Conservation (phyloP, 139 green algal genomes). For the Chlorella sorokiniana region DNA sequence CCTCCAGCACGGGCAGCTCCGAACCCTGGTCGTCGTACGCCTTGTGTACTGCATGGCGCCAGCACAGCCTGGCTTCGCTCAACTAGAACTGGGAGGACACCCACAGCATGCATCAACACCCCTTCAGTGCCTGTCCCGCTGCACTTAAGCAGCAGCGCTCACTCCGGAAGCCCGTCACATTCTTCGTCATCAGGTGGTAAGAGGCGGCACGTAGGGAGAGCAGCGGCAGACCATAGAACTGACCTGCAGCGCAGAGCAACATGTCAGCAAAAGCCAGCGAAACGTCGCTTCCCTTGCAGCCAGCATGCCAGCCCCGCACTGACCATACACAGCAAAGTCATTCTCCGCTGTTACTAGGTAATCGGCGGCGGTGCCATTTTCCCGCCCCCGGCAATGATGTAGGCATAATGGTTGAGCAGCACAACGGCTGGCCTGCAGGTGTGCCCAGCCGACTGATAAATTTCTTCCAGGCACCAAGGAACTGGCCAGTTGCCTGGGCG, state of each 20-base stretch:
- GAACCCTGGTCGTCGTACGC: too few species aligned
- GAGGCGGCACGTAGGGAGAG: constrained; percentile 5
- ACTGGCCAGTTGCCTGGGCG: background rate
- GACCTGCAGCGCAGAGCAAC: background rate
- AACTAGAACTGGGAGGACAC: too few species aligned
- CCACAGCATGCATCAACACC: too few species aligned
- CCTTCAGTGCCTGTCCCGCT: background rate
- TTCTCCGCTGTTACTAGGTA: background rate
- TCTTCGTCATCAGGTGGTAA: constrained; percentile 5
- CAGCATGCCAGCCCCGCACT: too few species aligned
- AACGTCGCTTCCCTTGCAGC: too few species aligned
- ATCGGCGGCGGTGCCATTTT: background rate
- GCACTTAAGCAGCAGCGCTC: too few species aligned
- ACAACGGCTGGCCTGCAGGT: constrained; percentile 4
- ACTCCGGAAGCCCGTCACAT: background rate
- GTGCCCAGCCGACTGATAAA: too few species aligned
- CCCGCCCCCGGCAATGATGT: background rate
- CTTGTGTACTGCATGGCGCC: too few species aligned
- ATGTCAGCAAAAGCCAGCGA: background rate
- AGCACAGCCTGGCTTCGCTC: too few species aligned
- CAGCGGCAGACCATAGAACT: constrained; percentile 7
- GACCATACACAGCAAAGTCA: too few species aligned
- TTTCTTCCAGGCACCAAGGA: background rate
- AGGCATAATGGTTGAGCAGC: constrained; percentile 8
- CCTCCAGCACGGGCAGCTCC: too few species aligned